Percentiles rank a stretch among this genome's conserved stretches.
Conservation (phyloP, 768 basidiomycete species). For the Imleria badia region DNA sequence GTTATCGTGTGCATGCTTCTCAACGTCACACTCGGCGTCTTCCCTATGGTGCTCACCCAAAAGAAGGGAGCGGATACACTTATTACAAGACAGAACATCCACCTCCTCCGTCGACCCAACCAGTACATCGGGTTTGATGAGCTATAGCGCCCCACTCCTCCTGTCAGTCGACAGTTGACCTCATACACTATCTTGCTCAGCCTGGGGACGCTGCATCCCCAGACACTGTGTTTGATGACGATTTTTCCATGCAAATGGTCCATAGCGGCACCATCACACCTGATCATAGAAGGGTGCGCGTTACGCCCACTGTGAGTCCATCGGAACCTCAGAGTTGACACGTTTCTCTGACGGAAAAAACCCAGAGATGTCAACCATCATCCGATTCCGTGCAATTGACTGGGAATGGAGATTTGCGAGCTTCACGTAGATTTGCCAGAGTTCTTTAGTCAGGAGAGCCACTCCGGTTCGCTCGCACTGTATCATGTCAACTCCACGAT, state of each 20-base stretch:
- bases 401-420: not conserved
- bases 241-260: conserved; percentile 2
- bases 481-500: conserved; percentile 8
- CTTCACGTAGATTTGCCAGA: not conserved
- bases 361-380: not conserved
- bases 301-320: conserved; percentile 5
- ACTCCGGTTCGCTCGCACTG: conserved; percentile 4
- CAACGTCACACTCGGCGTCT: conserved; percentile 4
- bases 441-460: not conserved
- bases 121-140: conserved; percentile 13
- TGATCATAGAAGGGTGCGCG: conserved; percentile 5
- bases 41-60: not conserved
- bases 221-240: conserved; percentile 6
- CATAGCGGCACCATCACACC: conserved; percentile 9
- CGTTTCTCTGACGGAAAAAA: not conserved
- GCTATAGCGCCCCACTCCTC: conserved; percentile 2
- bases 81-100: conserved; percentile 10
- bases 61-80: not conserved
- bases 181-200: conserved; percentile 8
- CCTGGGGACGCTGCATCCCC: conserved; percentile 8
- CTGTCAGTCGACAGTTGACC: not conserved
- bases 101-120: conserved; percentile 6
- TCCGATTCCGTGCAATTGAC: not conserved
- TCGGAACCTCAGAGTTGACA: not conserved
- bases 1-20: conserved; percentile 6